Conservation (phyloP, 352 stramenopile genomes). For the Globisporangium nagaii region DNA sequence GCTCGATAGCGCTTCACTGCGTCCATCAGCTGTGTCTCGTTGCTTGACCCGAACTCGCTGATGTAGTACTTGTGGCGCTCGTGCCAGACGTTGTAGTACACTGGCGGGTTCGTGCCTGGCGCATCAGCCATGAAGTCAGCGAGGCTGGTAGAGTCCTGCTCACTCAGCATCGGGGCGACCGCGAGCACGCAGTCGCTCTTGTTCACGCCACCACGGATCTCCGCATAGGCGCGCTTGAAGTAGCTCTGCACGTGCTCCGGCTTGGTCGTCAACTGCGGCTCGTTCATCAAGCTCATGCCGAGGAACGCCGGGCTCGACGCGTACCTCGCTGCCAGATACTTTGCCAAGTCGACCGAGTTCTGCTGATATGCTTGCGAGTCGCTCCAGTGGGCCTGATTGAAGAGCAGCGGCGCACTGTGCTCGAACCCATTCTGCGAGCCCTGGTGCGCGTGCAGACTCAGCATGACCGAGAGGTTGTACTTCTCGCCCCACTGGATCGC, state of each 20-base stretch:
- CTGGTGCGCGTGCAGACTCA: constrained; percentile 48
- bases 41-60: constrained; percentile 28
- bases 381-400: constrained; percentile 18
- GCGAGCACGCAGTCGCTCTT: constrained; percentile 33
- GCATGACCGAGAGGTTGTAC: constrained; percentile 49
- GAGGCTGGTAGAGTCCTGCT: constrained; percentile 25
- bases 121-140: constrained; percentile 22
- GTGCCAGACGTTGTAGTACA: constrained; percentile 56
- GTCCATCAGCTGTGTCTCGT: constrained; percentile 14
- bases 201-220: constrained; percentile 30
- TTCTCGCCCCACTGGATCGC: constrained; percentile 48
- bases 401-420: constrained; percentile 26
- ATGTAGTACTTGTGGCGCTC: constrained; percentile 56
- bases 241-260: constrained; percentile 21
- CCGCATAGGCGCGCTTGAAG: constrained; percentile 33
- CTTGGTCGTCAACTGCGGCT: constrained; percentile 22
- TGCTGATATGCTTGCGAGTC: constrained; percentile 18
- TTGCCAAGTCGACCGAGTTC: constrained; percentile 31
- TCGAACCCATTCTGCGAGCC: constrained; percentile 57
- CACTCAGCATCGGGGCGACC: constrained; percentile 28
- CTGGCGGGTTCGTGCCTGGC: not conserved
- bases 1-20: constrained; percentile 20
- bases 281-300: constrained; percentile 49
- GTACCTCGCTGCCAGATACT: constrained; percentile 39
- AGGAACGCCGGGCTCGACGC: constrained; percentile 37